Conservation (phyloP, 805 yeast species). For the Wickerhamiella parazyma region DNA sequence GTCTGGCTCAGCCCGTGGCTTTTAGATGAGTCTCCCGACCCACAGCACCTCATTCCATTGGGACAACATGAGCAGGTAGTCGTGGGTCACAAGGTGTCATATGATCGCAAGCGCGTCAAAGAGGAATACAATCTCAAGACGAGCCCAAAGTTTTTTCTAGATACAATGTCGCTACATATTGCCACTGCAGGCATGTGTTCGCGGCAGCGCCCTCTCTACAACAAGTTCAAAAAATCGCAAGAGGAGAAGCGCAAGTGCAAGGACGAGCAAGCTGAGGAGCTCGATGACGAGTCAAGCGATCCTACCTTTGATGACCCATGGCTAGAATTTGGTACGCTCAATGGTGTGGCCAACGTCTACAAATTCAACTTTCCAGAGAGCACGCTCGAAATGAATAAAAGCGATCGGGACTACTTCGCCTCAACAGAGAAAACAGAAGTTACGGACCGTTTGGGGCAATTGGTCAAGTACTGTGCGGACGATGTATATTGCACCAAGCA, state of each 20-base stretch:
- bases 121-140: slow-evolving; percentile 67
- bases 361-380: slow-evolving; percentile 53
- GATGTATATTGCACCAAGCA: slow-evolving; percentile 69
- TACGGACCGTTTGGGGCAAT: slow-evolving; percentile 39
- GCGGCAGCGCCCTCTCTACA: slow-evolving; percentile 71
- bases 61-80: slow-evolving; percentile 48
- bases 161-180: slow-evolving; percentile 85
- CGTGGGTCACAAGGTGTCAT: slow-evolving; percentile 83
- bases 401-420: slow-evolving; percentile 50
- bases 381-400: slow-evolving; percentile 40
- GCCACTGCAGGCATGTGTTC: slow-evolving; percentile 89
- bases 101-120: slow-evolving; percentile 70
- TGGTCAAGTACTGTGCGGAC: slow-evolving; percentile 69
- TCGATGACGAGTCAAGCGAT: too few relatives aligned
- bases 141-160: slow-evolving; percentile 67
- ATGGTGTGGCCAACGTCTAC: slow-evolving; percentile 71
- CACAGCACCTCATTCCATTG: slow-evolving; percentile 60
- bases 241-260: slow-evolving; percentile 18
- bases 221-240: slow-evolving; percentile 24
- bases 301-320: slow-evolving; percentile 43
- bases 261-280: slow-evolving; percentile 12
- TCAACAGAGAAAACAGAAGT: slow-evolving; percentile 41
- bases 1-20: slow-evolving; percentile 88
- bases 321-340: slow-evolving; percentile 63
- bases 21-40: slow-evolving; percentile 36